Evolutionary conservation across 148 eudicot species (phyloP).

Genomic region (Rhododendron vialii): DNA sequence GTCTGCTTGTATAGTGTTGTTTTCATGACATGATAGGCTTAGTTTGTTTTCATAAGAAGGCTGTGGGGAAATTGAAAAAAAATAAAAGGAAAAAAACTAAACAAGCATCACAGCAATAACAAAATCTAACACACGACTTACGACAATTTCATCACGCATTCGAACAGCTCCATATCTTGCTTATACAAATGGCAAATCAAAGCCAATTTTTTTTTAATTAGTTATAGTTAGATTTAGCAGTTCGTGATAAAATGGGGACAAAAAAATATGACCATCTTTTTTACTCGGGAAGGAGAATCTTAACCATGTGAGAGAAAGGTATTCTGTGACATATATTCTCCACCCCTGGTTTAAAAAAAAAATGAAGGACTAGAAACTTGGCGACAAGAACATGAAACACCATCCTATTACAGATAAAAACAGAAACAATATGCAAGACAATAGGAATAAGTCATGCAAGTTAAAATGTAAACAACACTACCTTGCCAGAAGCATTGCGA

Average conservation of each 20-base stretch:
- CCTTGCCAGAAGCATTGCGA: constrained; percentile 93
- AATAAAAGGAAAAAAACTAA: background rate
- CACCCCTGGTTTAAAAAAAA: background rate
- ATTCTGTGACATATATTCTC: background rate
- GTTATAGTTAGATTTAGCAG: background rate
- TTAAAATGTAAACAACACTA: constrained; percentile 20
- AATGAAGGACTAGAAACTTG: background rate
- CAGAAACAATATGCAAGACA: background rate
- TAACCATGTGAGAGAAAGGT: background rate
- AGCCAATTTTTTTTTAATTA: background rate
- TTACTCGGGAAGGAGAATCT: background rate
- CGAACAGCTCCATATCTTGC: background rate
- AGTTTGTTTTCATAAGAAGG: background rate
- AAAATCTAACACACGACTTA: background rate
- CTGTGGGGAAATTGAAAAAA: background rate
- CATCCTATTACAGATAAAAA: background rate
- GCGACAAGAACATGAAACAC: background rate
- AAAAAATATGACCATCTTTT: background rate
- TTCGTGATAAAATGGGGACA: background rate
- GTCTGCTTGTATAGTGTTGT: background rate
- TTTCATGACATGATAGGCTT: background rate
- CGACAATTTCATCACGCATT: background rate
- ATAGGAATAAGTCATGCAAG: background rate
- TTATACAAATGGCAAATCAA: background rate
- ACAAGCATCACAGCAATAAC: background rate